phyloP scores from a whole-genome alignment of 2,329 filamentous ascomycete genomes.

The Fusarium sp. region DNA sequence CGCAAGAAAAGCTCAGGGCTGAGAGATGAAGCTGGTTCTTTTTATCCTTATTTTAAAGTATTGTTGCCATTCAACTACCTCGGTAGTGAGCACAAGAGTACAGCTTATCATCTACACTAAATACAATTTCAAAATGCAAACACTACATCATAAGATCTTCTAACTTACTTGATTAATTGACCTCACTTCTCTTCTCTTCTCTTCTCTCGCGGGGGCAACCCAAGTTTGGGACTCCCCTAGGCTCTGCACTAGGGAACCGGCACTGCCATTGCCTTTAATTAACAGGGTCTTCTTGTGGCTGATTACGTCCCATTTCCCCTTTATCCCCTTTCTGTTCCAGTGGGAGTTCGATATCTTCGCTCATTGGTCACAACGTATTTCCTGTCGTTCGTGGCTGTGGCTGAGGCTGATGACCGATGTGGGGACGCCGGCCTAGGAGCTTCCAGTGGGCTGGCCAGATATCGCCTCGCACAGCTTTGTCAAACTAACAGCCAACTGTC shows the following conservation, averaged over 20 bases:
- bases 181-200: not conserved
- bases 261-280: slow-evolving; percentile 22
- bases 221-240: not conserved
- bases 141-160: not conserved
- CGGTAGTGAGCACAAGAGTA: not conserved
- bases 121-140: rapidly evolving
- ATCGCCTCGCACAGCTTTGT: slow-evolving; percentile 27
- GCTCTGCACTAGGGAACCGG: slow-evolving; percentile 3
- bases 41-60: not conserved
- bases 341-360: not conserved
- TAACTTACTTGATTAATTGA: not conserved
- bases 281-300: slow-evolving; percentile 40
- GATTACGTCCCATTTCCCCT: slow-evolving; percentile 10
- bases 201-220: not conserved
- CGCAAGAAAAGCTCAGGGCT: not conserved
- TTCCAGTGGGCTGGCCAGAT: slow-evolving; percentile 32
- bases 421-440: slow-evolving; percentile 24
- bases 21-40: not conserved
- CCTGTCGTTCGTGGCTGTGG: slow-evolving; percentile 9
- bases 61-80: rapidly evolving
- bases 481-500: not conserved
- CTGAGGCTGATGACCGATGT: slow-evolving; percentile 6
- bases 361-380: slow-evolving; percentile 16
- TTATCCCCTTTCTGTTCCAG: slow-evolving; percentile 15
- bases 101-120: not conserved